A percentile compares a stretch with the other conserved stretches of the same genome.
These are phyloP conservation scores for Vitis hybrid DNA, from an alignment of 177 flowering plant species.

Conservation along the genomic window DNA sequence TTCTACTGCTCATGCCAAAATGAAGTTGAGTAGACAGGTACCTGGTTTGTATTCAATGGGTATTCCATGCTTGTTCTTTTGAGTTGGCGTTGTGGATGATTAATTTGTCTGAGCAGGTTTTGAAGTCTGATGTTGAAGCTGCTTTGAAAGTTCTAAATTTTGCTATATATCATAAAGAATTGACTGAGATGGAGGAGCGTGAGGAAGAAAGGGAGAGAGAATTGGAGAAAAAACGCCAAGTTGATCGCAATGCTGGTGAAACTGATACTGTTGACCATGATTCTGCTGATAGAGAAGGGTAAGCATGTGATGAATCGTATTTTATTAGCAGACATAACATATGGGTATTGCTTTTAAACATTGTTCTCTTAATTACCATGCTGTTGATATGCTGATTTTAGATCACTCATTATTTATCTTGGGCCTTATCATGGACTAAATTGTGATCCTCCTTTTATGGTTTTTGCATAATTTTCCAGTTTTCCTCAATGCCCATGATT, in stretches of 20 bases:
- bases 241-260: slow-evolving; percentile 41
- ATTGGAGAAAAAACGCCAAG: slow-evolving; percentile 49
- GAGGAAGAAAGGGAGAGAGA: slow-evolving; percentile 75
- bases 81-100: background rate
- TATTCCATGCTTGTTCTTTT: background rate
- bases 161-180: slow-evolving; percentile 94
- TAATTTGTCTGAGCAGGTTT: slow-evolving; percentile 46
- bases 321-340: slow-evolving; percentile 3
- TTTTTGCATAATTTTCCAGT: background rate
- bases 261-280: slow-evolving; percentile 25
- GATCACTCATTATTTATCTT: background rate
- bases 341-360: background rate
- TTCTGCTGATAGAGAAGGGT: slow-evolving; percentile 38
- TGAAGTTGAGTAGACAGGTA: slow-evolving; percentile 85
- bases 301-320: slow-evolving; percentile 12
- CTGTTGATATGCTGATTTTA: too few relatives aligned
- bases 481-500: slow-evolving; percentile 5
- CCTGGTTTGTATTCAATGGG: background rate
- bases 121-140: slow-evolving; percentile 86
- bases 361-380: background rate
- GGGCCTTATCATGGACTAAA: background rate
- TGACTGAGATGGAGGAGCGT: slow-evolving; percentile 95
- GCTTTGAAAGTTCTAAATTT: slow-evolving; percentile 91
- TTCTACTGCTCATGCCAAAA: slow-evolving; percentile 96
- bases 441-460: background rate